Base-by-base conservation (phyloP, 2,329 filamentous ascomycete species). In the Periconia digitata region DNA sequence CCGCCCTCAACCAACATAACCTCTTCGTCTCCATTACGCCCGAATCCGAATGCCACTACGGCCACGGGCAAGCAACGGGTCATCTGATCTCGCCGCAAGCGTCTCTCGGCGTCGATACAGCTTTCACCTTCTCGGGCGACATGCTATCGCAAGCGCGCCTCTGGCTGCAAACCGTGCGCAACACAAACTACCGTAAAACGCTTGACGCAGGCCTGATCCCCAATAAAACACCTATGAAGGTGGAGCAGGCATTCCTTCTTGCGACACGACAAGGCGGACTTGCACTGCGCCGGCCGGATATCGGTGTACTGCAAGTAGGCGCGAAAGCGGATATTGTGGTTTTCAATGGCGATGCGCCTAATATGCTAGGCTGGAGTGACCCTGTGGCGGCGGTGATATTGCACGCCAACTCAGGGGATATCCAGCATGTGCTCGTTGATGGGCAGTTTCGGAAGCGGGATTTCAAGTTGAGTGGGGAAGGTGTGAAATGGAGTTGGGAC, bases 291-390 rank as follows among this genome's bases (percentile, higher is more conserved):
- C 20, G 40, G 6, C 15, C 22, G 15, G 40, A 43, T 43, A 20
- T 43, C 13, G 40, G 40, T 29, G 40, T 43, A n/a, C 20, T 43
- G 12, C 20, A 23, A 8, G 40, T 27, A 7, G 40, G 40, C 16
- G 40, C 40, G 16, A 43, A 43, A 43, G 40, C 40, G 24, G 40
- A 43, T 43, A 35, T 37, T 44, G 27, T 44, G 32, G 42, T 44
- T 6, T 44, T 34, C 17, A 27, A 44, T 36, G 42, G 42, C 15
- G 15, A 36, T 24, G 29, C 27, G n/a, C 32, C 42, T 10, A 21
- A 21, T 37, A 37, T 37, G 27, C 18, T 35, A 29, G 27, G 42
- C 18, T 36, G 42, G 27, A 36, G 32, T 22, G 27, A 44, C 18
- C 13, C 27, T 18, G 32, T 44, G n/a, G 21, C 32, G 36, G 42